These are phyloP conservation scores for Populus tremula DNA, from an alignment of 345 rosid genomes.

Conservation along the genomic window DNA sequence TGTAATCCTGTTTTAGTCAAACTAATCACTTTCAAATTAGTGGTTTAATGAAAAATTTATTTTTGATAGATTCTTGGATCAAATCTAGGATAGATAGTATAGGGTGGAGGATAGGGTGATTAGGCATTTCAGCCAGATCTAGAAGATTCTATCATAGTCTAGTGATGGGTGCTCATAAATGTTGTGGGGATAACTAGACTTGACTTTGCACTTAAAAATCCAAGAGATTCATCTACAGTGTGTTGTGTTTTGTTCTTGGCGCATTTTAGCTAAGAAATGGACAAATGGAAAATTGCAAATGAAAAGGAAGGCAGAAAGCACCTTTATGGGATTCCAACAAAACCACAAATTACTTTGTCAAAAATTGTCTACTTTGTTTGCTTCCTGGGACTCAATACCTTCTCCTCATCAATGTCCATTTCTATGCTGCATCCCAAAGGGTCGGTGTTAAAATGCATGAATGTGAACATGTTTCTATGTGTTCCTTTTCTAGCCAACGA, in stretches of 20 bases:
- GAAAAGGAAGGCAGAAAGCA: slow-evolving; percentile 2
- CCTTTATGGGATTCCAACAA: not conserved
- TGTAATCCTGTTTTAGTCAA: too few relatives aligned
- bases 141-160: not conserved
- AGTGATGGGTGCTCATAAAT: not conserved
- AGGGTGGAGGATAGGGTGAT: not conserved
- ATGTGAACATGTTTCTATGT: not conserved
- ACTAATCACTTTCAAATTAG: too few relatives aligned
- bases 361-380: not conserved
- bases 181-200: not conserved
- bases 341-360: not conserved
- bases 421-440: not conserved
- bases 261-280: not conserved
- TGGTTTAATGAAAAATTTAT: too few relatives aligned
- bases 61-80: not conserved
- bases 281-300: slow-evolving; percentile 1
- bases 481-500: not conserved
- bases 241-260: not conserved
- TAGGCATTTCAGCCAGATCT: not conserved
- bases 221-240: not conserved
- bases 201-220: not conserved
- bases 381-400: not conserved
- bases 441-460: not conserved
- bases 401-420: not conserved
- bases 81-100: not conserved